Conservation (phyloP, 495 filamentous ascomycete genomes). For the Neurospora cerealis region DNA sequence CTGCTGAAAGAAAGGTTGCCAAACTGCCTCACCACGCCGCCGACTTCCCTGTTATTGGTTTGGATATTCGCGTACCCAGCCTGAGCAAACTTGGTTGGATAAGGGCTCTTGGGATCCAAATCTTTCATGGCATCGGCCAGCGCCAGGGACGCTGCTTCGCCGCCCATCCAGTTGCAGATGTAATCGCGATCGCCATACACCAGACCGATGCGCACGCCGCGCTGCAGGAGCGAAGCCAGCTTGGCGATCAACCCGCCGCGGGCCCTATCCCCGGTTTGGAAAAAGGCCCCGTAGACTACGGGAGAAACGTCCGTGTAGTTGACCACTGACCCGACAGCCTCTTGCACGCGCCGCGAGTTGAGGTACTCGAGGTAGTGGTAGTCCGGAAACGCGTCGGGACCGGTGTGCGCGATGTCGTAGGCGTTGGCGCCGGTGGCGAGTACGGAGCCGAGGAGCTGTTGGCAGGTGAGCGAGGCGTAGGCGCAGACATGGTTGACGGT, state of each 20-base stretch:
- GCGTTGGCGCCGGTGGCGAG: constrained; percentile 35
- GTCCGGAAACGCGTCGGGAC: constrained; percentile 53
- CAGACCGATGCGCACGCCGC: constrained; percentile 55
- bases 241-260: constrained; percentile 36
- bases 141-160: constrained; percentile 48
- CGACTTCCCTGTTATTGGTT: constrained; percentile 41
- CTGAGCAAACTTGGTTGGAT: constrained; percentile 26
- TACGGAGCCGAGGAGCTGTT: constrained; percentile 39
- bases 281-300: constrained; percentile 44
- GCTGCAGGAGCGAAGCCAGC: constrained; percentile 41
- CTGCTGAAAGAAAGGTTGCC: constrained; percentile 61
- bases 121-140: constrained; percentile 29
- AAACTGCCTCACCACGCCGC: constrained; percentile 56
- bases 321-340: constrained; percentile 52
- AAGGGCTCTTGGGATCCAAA: background rate
- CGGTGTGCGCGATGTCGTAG: constrained; percentile 51
- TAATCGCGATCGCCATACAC: constrained; percentile 60
- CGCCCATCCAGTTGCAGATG: constrained; percentile 60
- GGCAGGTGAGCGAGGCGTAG: constrained; percentile 33
- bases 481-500: constrained; percentile 39
- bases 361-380: constrained; percentile 54
- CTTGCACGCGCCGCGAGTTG: constrained; percentile 51
- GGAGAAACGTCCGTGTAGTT: constrained; percentile 53
- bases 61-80: constrained; percentile 46
- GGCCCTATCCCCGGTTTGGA: constrained; percentile 41